A percentile compares a stretch with the other conserved stretches of the same genome.
Evolutionary conservation across 345 rosid species (phyloP).

Genomic region (Gossypium anomalum): DNA sequence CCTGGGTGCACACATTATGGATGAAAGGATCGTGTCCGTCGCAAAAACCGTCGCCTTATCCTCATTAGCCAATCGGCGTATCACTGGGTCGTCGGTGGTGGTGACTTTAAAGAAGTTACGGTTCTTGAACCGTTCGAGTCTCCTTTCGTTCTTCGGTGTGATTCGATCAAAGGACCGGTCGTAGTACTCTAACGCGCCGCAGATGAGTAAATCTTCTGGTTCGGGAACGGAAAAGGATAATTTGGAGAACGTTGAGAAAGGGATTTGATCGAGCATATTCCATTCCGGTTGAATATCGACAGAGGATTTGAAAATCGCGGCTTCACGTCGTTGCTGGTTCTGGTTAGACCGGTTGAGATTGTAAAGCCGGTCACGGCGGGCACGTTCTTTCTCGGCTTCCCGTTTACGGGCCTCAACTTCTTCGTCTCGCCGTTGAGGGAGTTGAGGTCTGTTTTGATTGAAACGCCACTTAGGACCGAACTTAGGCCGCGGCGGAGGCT

Average conservation of each 20-base stretch:
- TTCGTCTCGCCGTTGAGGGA: conserved; percentile 66
- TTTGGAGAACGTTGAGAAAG: conserved; percentile 80
- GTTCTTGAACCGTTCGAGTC: conserved; percentile 84
- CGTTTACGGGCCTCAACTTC: conserved; percentile 53
- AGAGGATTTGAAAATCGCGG: conserved; percentile 73
- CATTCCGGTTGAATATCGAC: conserved; percentile 97
- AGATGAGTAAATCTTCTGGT: conserved; percentile 50
- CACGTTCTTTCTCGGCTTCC: neutral
- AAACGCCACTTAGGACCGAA: conserved; percentile 91
- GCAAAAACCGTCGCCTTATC: conserved; percentile 93
- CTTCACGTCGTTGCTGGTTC: conserved; percentile 74
- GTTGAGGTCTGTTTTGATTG: conserved; percentile 66
- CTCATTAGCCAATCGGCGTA: conserved; percentile 75
- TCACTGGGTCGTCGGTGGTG: conserved; percentile 86
- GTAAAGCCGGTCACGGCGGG: neutral
- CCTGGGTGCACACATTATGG: conserved; percentile 87
- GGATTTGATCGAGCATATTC: conserved; percentile 98
- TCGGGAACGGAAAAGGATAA: conserved; percentile 69
- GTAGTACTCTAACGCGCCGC: conserved; percentile 48
- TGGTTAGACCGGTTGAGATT: conserved; percentile 42
- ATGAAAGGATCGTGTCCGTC: conserved; percentile 69
- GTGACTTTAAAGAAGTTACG: conserved; percentile 92
- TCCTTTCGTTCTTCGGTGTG: conserved; percentile 78
- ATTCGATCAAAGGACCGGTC: conserved; percentile 63
- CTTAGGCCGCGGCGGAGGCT: conserved; percentile 83